These are phyloP conservation scores for Phaffomyces antillensis DNA, from an alignment of 805 yeast genomes.

Conservation along the genomic window DNA sequence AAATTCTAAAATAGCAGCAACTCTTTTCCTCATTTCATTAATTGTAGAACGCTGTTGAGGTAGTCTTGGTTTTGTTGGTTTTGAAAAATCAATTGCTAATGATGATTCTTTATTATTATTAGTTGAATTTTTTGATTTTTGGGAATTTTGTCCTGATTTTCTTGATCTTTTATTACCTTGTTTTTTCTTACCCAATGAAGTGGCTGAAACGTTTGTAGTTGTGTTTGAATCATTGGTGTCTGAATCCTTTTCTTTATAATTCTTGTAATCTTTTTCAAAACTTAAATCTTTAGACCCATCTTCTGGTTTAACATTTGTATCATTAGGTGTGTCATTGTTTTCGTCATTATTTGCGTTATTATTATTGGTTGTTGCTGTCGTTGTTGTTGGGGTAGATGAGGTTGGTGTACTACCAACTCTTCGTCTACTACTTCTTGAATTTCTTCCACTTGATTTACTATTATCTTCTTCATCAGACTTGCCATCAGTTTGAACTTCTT, in stretches of 20 bases:
- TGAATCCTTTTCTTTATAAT: constrained; percentile 8
- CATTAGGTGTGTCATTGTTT: constrained; percentile 3
- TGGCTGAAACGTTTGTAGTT: constrained; percentile 2
- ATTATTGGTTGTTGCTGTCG: constrained; percentile 1
- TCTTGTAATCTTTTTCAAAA: not conserved
- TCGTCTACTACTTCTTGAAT: constrained; percentile 8
- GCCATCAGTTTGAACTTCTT: constrained; percentile 24
- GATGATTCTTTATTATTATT: constrained; percentile 10
- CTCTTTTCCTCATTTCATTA: constrained; percentile 80
- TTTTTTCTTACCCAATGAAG: not conserved
- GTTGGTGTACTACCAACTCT: not conserved
- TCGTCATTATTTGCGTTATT: constrained; percentile 4
- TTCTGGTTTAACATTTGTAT: not conserved
- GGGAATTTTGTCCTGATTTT: constrained; percentile 5
- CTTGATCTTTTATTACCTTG: constrained; percentile 10
- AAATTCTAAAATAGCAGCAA: constrained; percentile 87
- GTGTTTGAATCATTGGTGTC: constrained; percentile 15
- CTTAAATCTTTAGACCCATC: not conserved
- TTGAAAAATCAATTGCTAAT: constrained; percentile 44
- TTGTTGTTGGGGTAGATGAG: constrained; percentile 3
- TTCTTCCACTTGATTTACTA: constrained; percentile 1
- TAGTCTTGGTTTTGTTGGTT: constrained; percentile 75
- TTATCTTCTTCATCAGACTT: constrained; percentile 7
- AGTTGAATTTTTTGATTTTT: not conserved
- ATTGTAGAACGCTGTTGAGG: constrained; percentile 72